phyloP scores from a whole-genome alignment of 2,329 filamentous ascomycete genomes.

The Colletotrichum coccodes region DNA sequence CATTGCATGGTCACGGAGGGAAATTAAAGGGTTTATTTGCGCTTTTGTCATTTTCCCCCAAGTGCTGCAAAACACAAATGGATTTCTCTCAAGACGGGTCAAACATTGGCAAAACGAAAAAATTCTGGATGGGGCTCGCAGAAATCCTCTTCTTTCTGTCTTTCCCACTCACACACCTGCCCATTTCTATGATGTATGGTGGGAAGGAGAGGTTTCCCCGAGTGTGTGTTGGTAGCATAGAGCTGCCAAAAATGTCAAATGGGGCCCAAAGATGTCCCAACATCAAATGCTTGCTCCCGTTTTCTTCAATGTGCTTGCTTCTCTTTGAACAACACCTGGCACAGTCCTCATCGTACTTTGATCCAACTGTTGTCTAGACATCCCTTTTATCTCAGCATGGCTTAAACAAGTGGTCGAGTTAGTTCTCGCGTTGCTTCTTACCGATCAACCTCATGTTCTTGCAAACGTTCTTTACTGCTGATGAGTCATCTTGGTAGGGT shows the following conservation, averaged over 20 bases:
- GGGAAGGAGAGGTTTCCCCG: conserved; percentile 24
- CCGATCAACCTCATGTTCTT: no score
- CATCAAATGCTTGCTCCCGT: conserved; percentile 14
- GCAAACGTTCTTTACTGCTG: neutral
- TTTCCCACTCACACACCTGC: neutral
- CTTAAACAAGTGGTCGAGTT: neutral
- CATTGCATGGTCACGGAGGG: conserved; percentile 34
- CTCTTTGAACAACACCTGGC: neutral
- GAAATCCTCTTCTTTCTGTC: conserved; percentile 18
- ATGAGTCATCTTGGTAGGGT: neutral
- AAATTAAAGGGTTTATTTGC: conserved; percentile 34
- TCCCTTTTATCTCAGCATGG: neutral
- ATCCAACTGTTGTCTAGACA: neutral
- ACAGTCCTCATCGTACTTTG: neutral
- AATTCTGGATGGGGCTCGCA: conserved; percentile 27
- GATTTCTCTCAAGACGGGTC: conserved; percentile 33
- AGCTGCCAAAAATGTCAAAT: conserved; percentile 33
- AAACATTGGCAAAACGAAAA: conserved; percentile 29
- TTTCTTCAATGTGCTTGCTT: conserved; percentile 1
- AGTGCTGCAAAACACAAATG: conserved; percentile 33
- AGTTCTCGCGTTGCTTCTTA: no score
- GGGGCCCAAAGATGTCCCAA: conserved; percentile 30
- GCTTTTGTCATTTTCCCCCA: conserved; percentile 27
- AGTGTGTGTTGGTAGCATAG: conserved; percentile 32
- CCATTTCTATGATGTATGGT: conserved; percentile 2